Base-by-base conservation (phyloP, 1,139 yeast species). In the Geotrichum reessii region DNA sequence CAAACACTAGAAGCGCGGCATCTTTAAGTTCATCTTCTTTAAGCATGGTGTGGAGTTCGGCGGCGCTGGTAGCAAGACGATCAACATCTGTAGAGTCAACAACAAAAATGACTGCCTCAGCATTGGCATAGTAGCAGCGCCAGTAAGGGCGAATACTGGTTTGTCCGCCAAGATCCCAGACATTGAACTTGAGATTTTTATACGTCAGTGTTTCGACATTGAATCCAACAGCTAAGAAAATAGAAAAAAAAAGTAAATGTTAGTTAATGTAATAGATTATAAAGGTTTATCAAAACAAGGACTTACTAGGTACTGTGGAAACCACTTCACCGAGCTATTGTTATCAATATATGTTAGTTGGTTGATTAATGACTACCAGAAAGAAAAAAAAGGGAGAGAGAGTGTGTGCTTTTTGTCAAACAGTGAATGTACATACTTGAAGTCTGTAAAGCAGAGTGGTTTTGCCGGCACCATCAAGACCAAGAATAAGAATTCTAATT, bases 381-480 rank as follows among this genome's bases (percentile, higher is more conserved):
- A 14, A 33, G n/a, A 33, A 28, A 28, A 28, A 28, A 1, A 33
- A 9, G 17, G 4, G 40, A 17, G n/a, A n/a, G n/a, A n/a, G n/a
- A n/a, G n/a, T n/a, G n/a, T n/a, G n/a, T n/a, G n/a, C n/a, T n/a
- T n/a, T n/a, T n/a, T n/a, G n/a, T n/a, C n/a, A n/a, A n/a, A n/a
- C n/a, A n/a, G n/a, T n/a, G n/a, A n/a, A n/a, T n/a, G n/a, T n/a
- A 60, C 74, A 14, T 60, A 73, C 82, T 66, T 93, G 97, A 63
- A 93, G 79, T 66, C 95, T 83, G 76, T 93, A 93, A 62, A 93
- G 79, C 62, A 93, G 92, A 11, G 99, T 93, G 52, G 99, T 93
- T 72, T 93, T 93, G 57, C 99, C 99, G 2, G 99, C 98, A 76
- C 98, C 98, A 74, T 93, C 99, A 62, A 93, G 78, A 4, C 99